Conservation (phyloP, 306 rosid genomes). For the Castanopsis chinensis region DNA sequence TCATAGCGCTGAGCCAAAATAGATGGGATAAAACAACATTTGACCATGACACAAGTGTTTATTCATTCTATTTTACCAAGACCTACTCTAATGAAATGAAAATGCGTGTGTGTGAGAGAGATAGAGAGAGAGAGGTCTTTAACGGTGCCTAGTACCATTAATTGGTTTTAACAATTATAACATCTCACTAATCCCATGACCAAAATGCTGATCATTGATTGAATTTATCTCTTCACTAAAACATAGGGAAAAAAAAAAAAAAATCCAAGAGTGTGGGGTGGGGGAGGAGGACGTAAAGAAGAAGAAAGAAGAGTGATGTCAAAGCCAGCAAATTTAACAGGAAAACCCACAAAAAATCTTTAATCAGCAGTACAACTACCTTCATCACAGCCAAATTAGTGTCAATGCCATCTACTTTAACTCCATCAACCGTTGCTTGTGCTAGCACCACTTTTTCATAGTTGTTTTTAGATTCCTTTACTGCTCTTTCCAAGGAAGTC, state of each 20-base stretch:
- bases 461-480: constrained; percentile 70
- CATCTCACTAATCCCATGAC: not conserved
- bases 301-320: not conserved
- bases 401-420: constrained; percentile 95
- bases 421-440: constrained; percentile 88
- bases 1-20: not conserved
- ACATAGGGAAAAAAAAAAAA: not conserved
- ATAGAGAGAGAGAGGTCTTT: not conserved
- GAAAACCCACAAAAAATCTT: not conserved
- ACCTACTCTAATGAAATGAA: not conserved
- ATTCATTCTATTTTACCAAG: not conserved
- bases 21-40: not conserved
- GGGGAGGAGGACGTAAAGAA: too few species aligned
- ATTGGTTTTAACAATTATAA: not conserved
- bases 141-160: not conserved
- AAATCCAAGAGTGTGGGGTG: too few species aligned
- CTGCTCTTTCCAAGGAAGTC: constrained; percentile 70
- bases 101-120: too few species aligned
- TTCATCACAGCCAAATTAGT: constrained; percentile 93
- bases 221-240: not conserved
- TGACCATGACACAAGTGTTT: not conserved
- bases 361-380: constrained; percentile 43
- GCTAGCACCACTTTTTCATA: constrained; percentile 84
- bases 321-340: not conserved
- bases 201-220: not conserved